Evolutionary conservation across 1,139 yeast species (phyloP).

Genomic region (Pichia terricola): DNA sequence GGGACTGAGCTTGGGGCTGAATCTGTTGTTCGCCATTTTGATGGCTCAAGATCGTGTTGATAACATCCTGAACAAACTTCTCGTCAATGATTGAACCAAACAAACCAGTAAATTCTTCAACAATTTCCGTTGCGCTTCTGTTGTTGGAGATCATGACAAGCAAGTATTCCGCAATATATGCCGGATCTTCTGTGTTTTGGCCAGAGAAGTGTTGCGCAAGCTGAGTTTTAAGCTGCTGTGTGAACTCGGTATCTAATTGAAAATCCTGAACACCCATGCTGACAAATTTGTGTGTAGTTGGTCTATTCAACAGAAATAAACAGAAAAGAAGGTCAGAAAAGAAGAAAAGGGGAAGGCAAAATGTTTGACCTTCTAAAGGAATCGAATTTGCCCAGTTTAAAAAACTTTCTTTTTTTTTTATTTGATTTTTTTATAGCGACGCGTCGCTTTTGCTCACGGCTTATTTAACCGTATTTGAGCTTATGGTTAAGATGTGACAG

Average conservation of each 20-base stretch:
- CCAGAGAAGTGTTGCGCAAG: constrained; percentile 18
- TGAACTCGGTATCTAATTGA: constrained; percentile 22
- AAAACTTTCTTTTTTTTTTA: too few species aligned
- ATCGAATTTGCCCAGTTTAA: too few species aligned
- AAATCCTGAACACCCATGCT: constrained; percentile 14
- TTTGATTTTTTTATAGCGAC: too few species aligned
- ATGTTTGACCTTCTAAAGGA: too few species aligned
- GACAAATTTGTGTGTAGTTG: neutral
- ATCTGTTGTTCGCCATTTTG: constrained; percentile 9
- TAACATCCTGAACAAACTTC: constrained; percentile 41
- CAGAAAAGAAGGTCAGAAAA: too few species aligned
- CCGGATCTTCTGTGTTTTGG: constrained; percentile 51
- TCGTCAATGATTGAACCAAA: constrained; percentile 56
- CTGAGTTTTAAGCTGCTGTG: constrained; percentile 21
- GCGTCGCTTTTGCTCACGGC: too few species aligned
- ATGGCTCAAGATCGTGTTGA: constrained; percentile 30
- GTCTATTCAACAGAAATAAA: neutral
- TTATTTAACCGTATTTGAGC: too few species aligned
- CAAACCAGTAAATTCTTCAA: constrained; percentile 52
- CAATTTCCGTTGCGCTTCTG: constrained; percentile 55
- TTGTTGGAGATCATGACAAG: constrained; percentile 64
- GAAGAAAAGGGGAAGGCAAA: too few species aligned
- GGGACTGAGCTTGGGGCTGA: constrained; percentile 17
- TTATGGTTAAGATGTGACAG: too few species aligned
- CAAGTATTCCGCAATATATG: constrained; percentile 73